These are phyloP conservation scores for Ananas comosus DNA, from an alignment of 176 grass and related monocot genomes.

Conservation along the genomic window DNA sequence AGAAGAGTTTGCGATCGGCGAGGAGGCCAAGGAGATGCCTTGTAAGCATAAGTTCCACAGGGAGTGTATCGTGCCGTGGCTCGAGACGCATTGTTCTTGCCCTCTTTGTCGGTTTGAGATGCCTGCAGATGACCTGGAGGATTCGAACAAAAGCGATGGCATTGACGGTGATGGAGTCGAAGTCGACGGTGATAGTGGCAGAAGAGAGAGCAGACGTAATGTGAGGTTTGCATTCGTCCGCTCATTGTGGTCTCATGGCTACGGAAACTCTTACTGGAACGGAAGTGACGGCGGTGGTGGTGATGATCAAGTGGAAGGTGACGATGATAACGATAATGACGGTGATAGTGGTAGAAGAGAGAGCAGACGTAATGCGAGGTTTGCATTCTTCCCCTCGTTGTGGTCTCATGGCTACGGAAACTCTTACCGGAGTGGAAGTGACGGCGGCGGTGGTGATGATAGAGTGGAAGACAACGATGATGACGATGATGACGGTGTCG, in stretches of 20 bases:
- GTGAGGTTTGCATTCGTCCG: not conserved
- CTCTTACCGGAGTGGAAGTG: too few relatives aligned
- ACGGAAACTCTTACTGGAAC: not conserved
- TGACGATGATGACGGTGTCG: too few relatives aligned
- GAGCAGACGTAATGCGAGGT: not conserved
- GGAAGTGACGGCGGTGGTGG: not conserved
- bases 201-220: not conserved
- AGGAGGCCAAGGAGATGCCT: constrained; percentile 5
- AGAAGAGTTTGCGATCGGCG: not conserved
- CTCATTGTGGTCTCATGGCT: not conserved
- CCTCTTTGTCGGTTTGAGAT: constrained; percentile 1
- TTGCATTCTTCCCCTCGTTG: too few relatives aligned
- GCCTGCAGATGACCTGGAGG: not conserved
- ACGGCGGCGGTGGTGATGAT: not conserved
- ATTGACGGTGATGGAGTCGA: not conserved
- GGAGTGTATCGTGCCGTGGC: constrained; percentile 5
- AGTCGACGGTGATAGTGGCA: not conserved
- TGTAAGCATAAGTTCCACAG: constrained; percentile 9
- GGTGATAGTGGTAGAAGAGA: not conserved
- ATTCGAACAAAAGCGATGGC: not conserved
- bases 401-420: too few relatives aligned
- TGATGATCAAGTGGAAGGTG: not conserved
- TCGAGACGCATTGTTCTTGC: constrained; percentile 6
- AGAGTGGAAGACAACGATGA: not conserved
- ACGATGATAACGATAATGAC: not conserved